Evolutionary conservation across 139 green algal species (phyloP), one percentile per base, ranked within the genome.

Genomic region (Chlorella sorokiniana): DNA sequence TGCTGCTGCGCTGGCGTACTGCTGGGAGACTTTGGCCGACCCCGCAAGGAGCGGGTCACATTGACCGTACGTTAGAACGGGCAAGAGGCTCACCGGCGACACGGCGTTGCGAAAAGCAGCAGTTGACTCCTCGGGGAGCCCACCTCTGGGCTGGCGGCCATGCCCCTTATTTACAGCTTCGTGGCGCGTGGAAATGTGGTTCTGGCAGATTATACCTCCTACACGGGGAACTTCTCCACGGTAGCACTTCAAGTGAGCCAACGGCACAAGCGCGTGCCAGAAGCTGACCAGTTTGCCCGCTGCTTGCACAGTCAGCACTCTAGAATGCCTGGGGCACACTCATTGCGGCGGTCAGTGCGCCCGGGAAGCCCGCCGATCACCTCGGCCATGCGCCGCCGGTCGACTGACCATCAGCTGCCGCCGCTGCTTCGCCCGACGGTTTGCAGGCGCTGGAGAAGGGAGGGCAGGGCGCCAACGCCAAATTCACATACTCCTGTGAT

Each of bases 121-220:
- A n/a, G n/a, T n/a, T n/a, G n/a, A n/a, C n/a, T n/a, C n/a, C n/a
- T n/a, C n/a, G n/a, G n/a, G n/a, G n/a, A n/a, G n/a, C n/a, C n/a
- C 23, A 5, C 44, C 1, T 33, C 51, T 69, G 52, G 23, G 25
- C 11, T 38, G 31, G 51, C 27, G 23, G 80, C 69, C n/a, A 97
- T 96, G 93, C 91, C 91, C 23, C 81, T 97, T 1, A 93, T 97
- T 44, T 98, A 96, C 84, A 87, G 87, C 9, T 97, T 97, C 74
- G 93, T 97, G 1, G 86, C 91, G 0, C 85, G 93, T 0, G 91
- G 85, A 0, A 89, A 85, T 16, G 93, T 84, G 0, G 92, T 98
- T 23, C 87, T 99, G 9, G 93, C 93, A 0, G 96, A 99, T 54
- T 97, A 98, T 89, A 96, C 95, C 6, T 88, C 89, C 0, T 98